A percentile compares a stretch with the other conserved stretches of the same genome.
Evolutionary conservation across 2,329 filamentous ascomycete genomes (phyloP).

Genomic region (Sporothrix inflata): DNA sequence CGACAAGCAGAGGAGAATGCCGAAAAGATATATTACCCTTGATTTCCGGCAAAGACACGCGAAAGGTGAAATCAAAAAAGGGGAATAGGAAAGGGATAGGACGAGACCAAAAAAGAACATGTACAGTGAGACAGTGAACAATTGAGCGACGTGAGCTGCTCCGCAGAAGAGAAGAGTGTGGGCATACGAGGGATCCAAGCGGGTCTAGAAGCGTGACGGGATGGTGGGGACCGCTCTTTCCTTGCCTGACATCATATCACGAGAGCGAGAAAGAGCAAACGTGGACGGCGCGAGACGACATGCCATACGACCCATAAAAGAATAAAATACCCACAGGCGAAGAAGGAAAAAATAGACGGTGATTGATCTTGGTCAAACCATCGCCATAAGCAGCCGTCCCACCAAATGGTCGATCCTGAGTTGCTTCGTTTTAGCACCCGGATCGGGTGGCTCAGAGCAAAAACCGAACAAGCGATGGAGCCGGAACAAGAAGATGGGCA

Average conservation of each 20-base stretch:
- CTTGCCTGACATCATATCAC: constrained; percentile 4
- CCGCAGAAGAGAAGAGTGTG: not conserved
- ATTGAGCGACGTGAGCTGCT: not conserved
- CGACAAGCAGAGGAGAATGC: not conserved
- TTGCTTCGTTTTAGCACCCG: not conserved
- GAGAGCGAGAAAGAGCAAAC: not conserved
- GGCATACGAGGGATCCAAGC: not conserved
- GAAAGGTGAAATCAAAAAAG: not conserved
- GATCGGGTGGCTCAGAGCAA: not conserved
- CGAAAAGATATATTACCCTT: constrained; percentile 3
- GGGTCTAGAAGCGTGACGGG: not conserved
- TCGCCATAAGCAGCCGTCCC: not conserved
- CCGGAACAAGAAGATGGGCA: not conserved
- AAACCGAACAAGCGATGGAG: not conserved
- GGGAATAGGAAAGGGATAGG: not conserved
- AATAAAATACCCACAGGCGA: not conserved
- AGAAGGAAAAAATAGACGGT: not conserved
- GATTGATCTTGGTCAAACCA: constrained; percentile 2
- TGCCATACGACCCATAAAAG: not conserved
- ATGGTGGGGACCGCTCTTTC: not conserved
- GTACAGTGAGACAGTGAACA: not conserved
- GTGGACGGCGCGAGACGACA: not conserved
- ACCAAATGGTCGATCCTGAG: not conserved
- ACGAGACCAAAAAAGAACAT: not conserved
- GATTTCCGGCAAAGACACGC: not conserved